Percentiles rank a stretch among this genome's conserved stretches.
Evolutionary conservation across 495 filamentous ascomycete species (phyloP).

Genomic region (Daldinia childiae): DNA sequence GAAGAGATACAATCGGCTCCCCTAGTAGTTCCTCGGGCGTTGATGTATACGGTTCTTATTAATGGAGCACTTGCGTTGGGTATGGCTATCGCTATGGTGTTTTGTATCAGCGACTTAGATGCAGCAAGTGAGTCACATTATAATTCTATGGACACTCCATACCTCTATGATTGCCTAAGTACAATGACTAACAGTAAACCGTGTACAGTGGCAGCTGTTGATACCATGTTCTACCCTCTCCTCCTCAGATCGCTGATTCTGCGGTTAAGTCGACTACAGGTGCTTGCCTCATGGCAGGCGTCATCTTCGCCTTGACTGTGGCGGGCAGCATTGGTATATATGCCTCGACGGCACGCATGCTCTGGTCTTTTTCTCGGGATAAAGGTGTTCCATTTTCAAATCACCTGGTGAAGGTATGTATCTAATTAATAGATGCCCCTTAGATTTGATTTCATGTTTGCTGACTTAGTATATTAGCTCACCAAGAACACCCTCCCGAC

Average conservation of each 20-base stretch:
- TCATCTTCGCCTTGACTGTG: constrained; percentile 55
- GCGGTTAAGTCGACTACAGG: constrained; percentile 53
- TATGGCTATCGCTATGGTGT: constrained; percentile 60
- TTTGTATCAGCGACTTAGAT: constrained; percentile 57
- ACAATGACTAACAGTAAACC: background rate
- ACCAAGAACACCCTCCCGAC: constrained; percentile 55
- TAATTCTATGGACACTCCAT: background rate
- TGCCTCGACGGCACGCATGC: constrained; percentile 61
- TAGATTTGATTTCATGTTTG: background rate
- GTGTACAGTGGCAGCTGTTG: constrained; percentile 39
- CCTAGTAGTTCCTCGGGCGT: constrained; percentile 54
- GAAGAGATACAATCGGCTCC: constrained; percentile 63
- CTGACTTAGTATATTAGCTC: constrained; percentile 32
- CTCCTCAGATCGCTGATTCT: constrained; percentile 60
- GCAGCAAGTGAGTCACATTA: constrained; percentile 21
- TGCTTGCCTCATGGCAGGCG: constrained; percentile 55
- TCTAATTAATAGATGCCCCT: constrained; percentile 18
- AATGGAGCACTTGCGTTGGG: constrained; percentile 62
- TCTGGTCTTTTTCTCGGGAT: constrained; percentile 66
- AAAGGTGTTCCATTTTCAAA: constrained; percentile 59
- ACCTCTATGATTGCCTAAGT: background rate
- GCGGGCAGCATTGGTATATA: constrained; percentile 56
- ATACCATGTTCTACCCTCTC: constrained; percentile 56
- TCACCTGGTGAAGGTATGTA: constrained; percentile 53
- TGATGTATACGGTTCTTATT: constrained; percentile 50